Evolutionary conservation across 495 filamentous ascomycete species (phyloP).

Genomic region (Lasiosphaeris hirsuta): DNA sequence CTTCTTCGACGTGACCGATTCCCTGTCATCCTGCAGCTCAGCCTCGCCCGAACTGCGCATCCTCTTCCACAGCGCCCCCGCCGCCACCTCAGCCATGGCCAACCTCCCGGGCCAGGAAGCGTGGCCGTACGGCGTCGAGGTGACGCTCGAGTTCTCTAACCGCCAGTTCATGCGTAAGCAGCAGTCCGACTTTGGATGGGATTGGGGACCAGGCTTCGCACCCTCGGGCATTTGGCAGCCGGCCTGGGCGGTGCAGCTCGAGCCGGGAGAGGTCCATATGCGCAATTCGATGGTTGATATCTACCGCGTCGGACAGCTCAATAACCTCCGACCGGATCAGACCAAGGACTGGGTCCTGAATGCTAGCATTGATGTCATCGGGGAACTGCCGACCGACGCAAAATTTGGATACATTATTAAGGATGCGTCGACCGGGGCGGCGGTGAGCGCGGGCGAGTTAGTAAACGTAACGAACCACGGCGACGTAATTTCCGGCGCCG

Average conservation of each 20-base stretch:
- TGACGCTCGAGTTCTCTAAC: constrained; percentile 52
- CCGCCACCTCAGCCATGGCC: constrained; percentile 37
- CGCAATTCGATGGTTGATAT: constrained; percentile 60
- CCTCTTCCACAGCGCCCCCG: constrained; percentile 38
- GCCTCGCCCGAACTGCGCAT: constrained; percentile 47
- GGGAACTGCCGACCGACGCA: constrained; percentile 45
- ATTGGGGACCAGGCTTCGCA: constrained; percentile 66
- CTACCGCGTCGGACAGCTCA: constrained; percentile 58
- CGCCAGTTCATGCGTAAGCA: constrained; percentile 65
- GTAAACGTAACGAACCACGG: constrained; percentile 42
- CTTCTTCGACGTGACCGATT: constrained; percentile 59
- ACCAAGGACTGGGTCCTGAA: constrained; percentile 64
- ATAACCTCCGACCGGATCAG: constrained; percentile 59
- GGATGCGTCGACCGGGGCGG: constrained; percentile 44
- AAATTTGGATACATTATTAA: constrained; percentile 53
- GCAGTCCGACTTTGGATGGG: constrained; percentile 70
- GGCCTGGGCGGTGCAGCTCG: constrained; percentile 55
- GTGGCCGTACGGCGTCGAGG: constrained; percentile 49
- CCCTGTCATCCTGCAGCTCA: constrained; percentile 43
- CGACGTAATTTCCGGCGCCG: constrained; percentile 51
- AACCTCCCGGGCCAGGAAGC: constrained; percentile 51
- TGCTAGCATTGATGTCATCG: constrained; percentile 63
- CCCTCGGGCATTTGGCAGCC: constrained; percentile 66
- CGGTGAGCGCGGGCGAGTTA: constrained; percentile 44
- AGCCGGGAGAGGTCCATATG: constrained; percentile 44